Percentiles rank a stretch among this genome's conserved stretches.
These are phyloP conservation scores for Entonaema liquescens DNA, from an alignment of 495 filamentous ascomycete genomes.

Conservation along the genomic window DNA sequence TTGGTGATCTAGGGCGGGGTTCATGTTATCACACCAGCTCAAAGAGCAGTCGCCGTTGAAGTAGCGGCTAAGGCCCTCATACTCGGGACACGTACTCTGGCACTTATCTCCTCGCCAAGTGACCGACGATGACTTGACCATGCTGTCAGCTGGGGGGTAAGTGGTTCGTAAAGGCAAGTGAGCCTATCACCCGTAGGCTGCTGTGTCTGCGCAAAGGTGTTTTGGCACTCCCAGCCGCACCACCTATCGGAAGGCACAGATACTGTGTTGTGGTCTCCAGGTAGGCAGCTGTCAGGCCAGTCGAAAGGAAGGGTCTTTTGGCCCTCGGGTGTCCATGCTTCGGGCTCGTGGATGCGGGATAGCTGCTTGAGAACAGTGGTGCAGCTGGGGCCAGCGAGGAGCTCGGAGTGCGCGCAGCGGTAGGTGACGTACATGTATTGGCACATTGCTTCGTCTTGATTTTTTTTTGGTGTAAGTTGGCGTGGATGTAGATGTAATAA, in stretches of 20 bases:
- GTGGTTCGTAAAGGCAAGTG: background rate
- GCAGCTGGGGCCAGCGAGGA: slow-evolving; percentile 42
- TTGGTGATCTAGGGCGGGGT: background rate
- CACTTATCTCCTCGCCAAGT: background rate
- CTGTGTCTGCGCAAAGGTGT: background rate
- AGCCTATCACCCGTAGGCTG: background rate
- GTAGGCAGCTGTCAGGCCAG: slow-evolving; percentile 36
- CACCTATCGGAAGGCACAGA: background rate
- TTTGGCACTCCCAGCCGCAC: slow-evolving; percentile 39
- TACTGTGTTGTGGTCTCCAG: slow-evolving; percentile 32
- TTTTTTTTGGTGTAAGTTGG: background rate
- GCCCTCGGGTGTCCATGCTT: slow-evolving; percentile 11
- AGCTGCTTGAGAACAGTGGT: slow-evolving; percentile 34
- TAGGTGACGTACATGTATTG: slow-evolving; percentile 35
- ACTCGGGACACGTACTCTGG: background rate
- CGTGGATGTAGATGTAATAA: background rate
- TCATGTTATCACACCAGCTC: background rate
- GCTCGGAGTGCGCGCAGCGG: slow-evolving; percentile 42
- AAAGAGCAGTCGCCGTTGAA: background rate
- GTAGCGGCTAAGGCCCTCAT: background rate
- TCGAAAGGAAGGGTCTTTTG: slow-evolving; percentile 36
- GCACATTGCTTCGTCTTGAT: slow-evolving; percentile 40
- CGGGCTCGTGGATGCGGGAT: slow-evolving; percentile 40
- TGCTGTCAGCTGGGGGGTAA: background rate
- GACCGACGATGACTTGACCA: background rate